phyloP scores from a whole-genome alignment of 129 eudicot genomes.

The Centrapalus pauciflorus region DNA sequence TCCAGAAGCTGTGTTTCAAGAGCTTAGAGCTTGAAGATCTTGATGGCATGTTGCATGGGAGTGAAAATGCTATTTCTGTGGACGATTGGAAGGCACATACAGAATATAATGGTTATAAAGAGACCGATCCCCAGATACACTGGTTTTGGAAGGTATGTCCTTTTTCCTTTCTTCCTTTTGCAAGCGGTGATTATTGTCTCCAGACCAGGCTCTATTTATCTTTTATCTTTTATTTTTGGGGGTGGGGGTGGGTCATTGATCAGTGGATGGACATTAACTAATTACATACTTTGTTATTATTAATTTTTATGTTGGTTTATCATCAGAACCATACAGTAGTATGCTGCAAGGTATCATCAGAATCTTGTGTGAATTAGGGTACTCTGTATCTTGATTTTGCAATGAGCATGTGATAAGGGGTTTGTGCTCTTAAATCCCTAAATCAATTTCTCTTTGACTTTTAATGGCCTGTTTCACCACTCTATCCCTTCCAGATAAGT shows the following conservation, averaged over 20 bases:
- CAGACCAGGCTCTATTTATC: background rate
- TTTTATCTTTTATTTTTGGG: too few species aligned
- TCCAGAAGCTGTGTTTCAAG: constrained; percentile 41
- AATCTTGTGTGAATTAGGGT: background rate
- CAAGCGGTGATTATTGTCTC: background rate
- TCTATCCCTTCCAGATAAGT: background rate
- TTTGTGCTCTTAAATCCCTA: too few species aligned
- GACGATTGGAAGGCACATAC: constrained; percentile 86
- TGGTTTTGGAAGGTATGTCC: constrained; percentile 90
- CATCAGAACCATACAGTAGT: background rate
- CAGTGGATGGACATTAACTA: background rate
- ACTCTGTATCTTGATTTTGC: background rate
- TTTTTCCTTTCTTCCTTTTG: background rate
- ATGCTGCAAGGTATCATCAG: too few species aligned
- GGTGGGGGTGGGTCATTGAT: background rate
- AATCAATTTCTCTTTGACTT: background rate
- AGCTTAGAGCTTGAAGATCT: constrained; percentile 70
- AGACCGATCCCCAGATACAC: constrained; percentile 58
- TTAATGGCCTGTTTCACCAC: background rate
- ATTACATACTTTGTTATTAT: too few species aligned
- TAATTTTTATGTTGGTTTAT: too few species aligned
- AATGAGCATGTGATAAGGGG: too few species aligned
- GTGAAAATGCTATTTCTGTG: constrained; percentile 56
- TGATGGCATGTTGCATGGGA: constrained; percentile 74
- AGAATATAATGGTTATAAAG: constrained; percentile 63